Percentiles rank a stretch among this genome's conserved stretches.
Conservation (phyloP, 2,329 filamentous ascomycete species). For the Fusarium sp. region DNA sequence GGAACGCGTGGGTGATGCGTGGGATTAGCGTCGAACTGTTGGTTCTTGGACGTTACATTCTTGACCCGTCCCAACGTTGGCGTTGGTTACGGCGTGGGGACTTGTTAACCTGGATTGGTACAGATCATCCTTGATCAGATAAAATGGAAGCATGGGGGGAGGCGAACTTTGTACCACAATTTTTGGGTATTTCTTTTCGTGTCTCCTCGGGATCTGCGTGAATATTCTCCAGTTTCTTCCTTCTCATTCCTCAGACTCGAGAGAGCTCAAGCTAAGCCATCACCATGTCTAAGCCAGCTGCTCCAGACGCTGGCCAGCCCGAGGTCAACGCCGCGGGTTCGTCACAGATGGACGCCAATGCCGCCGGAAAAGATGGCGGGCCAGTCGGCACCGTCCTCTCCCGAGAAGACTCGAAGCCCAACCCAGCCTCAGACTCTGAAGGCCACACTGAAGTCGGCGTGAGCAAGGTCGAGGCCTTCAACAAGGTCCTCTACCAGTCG, state of each 20-base stretch:
- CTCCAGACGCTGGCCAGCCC: neutral
- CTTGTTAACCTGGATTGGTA: neutral
- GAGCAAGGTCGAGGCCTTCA: constrained; percentile 53
- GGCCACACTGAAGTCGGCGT: constrained; percentile 41
- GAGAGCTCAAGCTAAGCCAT: neutral
- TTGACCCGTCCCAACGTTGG: neutral
- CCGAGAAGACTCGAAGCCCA: neutral
- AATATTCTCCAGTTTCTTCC: neutral
- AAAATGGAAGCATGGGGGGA: neutral
- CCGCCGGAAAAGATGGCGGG: neutral
- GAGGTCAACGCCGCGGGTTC: neutral
- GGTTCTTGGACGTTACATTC: neutral
- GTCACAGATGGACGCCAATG: neutral
- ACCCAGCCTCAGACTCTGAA: neutral
- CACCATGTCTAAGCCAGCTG: neutral
- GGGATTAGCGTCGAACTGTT: neutral
- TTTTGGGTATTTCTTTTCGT: neutral
- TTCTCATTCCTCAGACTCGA: neutral
- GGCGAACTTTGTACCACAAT: neutral
- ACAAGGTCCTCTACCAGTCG: constrained; percentile 54
- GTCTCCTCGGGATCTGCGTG: neutral
- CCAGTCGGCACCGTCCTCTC: neutral
- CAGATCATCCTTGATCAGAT: neutral
- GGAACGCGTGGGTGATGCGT: neutral
- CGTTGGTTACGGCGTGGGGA: neutral